Percentiles rank a stretch among this genome's conserved stretches.
phyloP scores from a whole-genome alignment of 139 green algal genomes.

The Chlamydomonas applanata region DNA sequence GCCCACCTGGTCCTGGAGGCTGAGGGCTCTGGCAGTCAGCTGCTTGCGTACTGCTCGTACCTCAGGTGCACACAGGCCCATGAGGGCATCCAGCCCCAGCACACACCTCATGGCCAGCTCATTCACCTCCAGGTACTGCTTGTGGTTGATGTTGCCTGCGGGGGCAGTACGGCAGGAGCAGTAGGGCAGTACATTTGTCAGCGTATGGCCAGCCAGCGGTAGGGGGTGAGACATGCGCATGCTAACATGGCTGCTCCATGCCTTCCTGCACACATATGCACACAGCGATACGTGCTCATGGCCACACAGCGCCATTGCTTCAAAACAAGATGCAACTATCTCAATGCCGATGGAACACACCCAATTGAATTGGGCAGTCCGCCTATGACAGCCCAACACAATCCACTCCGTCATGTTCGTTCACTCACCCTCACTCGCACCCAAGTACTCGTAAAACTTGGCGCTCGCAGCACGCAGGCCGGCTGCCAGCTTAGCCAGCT shows the following conservation, averaged over 20 bases:
- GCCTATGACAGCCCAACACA: no score
- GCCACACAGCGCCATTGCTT: no score
- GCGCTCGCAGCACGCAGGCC: background rate
- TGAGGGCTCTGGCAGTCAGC: conserved; percentile 23
- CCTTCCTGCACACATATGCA: no score
- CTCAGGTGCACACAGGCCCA: conserved; percentile 25
- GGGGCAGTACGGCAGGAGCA: background rate
- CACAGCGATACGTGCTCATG: no score
- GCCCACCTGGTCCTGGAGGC: conserved; percentile 31
- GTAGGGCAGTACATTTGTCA: no score
- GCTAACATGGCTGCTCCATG: no score
- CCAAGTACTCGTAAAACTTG: conserved; percentile 10
- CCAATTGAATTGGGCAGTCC: no score
- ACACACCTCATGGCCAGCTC: conserved; percentile 42
- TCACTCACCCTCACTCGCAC: background rate
- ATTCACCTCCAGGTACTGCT: conserved; percentile 40
- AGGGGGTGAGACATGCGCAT: no score
- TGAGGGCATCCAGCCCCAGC: conserved; percentile 29
- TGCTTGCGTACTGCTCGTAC: conserved; percentile 33
- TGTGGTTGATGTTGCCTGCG: conserved; percentile 4
- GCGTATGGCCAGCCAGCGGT: no score
- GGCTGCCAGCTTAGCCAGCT: background rate
- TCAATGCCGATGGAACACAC: no score
- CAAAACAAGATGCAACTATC: no score
- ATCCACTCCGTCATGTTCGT: no score